Evolutionary conservation across 2,329 filamentous ascomycete species (phyloP).

Genomic region (Coleophoma crateriformis): DNA sequence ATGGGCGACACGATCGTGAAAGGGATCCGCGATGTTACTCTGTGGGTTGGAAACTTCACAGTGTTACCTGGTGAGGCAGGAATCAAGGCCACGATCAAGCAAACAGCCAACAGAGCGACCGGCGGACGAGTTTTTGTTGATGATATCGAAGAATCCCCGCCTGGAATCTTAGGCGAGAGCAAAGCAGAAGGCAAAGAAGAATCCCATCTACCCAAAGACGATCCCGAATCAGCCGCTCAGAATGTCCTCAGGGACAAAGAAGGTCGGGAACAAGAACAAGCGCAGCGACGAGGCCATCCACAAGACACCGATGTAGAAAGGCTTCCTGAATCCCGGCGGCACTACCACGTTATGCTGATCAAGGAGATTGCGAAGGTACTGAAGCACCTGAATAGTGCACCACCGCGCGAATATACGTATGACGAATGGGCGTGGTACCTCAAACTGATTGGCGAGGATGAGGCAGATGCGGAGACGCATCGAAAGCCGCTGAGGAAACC

Average conservation of each 20-base stretch:
- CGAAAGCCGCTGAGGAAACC: constrained; percentile 25
- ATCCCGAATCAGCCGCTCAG: constrained; percentile 17
- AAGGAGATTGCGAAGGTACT: constrained; percentile 65
- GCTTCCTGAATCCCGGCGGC: constrained; percentile 24
- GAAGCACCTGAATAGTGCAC: constrained; percentile 51
- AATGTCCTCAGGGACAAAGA: constrained; percentile 5
- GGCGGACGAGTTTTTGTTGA: constrained; percentile 37
- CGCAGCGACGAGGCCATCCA: constrained; percentile 3
- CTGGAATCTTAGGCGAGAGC: constrained; percentile 34
- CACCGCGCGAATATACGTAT: constrained; percentile 65
- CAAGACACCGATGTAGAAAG: constrained; percentile 10
- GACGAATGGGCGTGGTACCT: constrained; percentile 86
- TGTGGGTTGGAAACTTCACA: constrained; percentile 52
- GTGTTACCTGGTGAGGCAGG: constrained; percentile 53
- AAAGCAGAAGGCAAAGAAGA: constrained; percentile 11
- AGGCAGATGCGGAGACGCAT: constrained; percentile 44
- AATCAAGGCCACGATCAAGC: constrained; percentile 39
- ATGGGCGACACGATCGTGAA: constrained; percentile 80
- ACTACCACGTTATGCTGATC: constrained; percentile 62
- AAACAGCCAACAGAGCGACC: constrained; percentile 35
- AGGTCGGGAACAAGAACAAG: constrained; percentile 5
- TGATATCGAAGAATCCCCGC: constrained; percentile 31
- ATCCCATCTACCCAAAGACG: constrained; percentile 11
- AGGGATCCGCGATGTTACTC: constrained; percentile 47
- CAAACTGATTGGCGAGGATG: constrained; percentile 66